phyloP scores from a whole-genome alignment of 1,139 yeast species.

The Hanseniaspora gamundiae region DNA sequence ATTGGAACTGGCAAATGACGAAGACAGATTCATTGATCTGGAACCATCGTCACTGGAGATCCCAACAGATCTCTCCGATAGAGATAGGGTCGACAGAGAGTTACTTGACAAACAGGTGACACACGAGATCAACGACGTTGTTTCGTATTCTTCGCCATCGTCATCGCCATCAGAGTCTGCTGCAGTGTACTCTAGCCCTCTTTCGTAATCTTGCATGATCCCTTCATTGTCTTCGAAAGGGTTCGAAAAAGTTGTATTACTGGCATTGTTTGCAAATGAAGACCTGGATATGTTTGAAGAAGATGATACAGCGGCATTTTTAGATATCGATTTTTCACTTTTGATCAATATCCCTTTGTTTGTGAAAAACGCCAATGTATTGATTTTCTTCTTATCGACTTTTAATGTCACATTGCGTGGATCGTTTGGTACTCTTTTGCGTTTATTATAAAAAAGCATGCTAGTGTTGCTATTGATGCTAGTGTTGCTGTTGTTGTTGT shows the following conservation, averaged over 20 bases:
- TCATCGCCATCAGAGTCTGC: conserved; percentile 7
- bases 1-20: background rate
- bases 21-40: background rate
- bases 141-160: conserved; percentile 14
- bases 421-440: background rate
- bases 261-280: background rate
- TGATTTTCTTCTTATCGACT: background rate
- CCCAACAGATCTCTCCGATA: conserved; percentile 1
- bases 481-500: background rate
- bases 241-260: background rate
- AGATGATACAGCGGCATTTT: background rate
- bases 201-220: background rate
- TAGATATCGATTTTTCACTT: background rate
- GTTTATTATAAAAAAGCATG: background rate
- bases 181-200: conserved; percentile 1
- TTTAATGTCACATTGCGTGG: background rate
- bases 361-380: background rate
- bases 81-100: conserved; percentile 6
- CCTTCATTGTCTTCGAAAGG: background rate
- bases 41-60: background rate
- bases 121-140: conserved; percentile 23
- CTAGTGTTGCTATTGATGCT: background rate
- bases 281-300: no score
- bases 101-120: conserved; percentile 24
- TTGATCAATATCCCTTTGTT: background rate